Conservation (phyloP, 495 filamentous ascomycete genomes). For the Hypoxylon cercidicola region DNA sequence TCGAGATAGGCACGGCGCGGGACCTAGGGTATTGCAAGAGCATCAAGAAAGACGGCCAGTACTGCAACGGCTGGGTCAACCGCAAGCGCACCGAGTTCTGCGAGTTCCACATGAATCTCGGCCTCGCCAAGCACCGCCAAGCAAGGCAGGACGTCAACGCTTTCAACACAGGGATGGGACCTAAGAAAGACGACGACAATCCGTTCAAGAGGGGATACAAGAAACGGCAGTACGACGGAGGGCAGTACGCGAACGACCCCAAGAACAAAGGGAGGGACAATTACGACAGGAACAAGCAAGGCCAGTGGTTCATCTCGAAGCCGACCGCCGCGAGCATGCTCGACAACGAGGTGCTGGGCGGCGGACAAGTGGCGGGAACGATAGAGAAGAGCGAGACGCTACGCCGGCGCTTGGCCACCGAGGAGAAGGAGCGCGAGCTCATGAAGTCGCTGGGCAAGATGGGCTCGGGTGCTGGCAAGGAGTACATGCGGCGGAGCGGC, state of each 20-base stretch:
- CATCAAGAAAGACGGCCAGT: constrained; percentile 82
- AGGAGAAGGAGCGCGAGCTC: constrained; percentile 85
- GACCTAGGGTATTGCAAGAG: constrained; percentile 92
- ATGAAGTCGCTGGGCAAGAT: constrained; percentile 70
- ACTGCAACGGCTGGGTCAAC: constrained; percentile 88
- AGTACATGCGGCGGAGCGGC: constrained; percentile 70
- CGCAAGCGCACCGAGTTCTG: constrained; percentile 88
- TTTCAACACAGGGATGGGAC: constrained; percentile 58
- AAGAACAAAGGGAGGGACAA: constrained; percentile 57
- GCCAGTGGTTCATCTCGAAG: constrained; percentile 66
- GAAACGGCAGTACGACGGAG: constrained; percentile 42
- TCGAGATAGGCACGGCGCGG: constrained; percentile 86
- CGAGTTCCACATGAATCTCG: constrained; percentile 88
- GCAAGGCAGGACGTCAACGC: constrained; percentile 84
- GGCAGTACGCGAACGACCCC: constrained; percentile 38
- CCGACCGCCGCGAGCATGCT: constrained; percentile 70
- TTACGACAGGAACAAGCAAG: constrained; percentile 70
- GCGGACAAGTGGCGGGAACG: constrained; percentile 61
- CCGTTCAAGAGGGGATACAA: constrained; percentile 32
- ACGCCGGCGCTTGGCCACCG: constrained; percentile 72
- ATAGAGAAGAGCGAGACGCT: constrained; percentile 72
- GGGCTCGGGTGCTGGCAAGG: constrained; percentile 75
- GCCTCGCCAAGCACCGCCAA: constrained; percentile 74
- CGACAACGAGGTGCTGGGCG: constrained; percentile 68
- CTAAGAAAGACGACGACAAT: constrained; percentile 47